Percentiles rank a stretch among this genome's conserved stretches.
These are phyloP conservation scores for Apiotrichum gracile DNA, from an alignment of 1,284 basidiomycete genomes.

Conservation along the genomic window DNA sequence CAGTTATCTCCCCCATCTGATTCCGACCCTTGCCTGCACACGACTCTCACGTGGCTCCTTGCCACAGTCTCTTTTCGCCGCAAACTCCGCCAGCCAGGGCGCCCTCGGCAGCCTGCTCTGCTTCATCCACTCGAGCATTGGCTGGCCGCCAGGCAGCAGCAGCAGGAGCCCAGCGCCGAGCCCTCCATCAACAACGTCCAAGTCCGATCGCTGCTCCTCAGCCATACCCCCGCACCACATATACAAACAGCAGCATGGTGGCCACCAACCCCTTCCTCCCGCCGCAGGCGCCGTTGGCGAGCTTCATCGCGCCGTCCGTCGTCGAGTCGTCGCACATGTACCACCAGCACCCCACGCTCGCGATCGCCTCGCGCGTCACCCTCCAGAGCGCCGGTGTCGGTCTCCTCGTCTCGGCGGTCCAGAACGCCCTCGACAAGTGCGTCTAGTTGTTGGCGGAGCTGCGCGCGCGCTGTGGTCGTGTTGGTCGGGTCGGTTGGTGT, in stretches of 20 bases:
- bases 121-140: conserved; percentile 14
- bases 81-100: too few relatives aligned
- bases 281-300: conserved; percentile 20
- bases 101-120: background rate
- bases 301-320: conserved; percentile 36
- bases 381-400: conserved; percentile 69
- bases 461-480: too few relatives aligned
- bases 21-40: too few relatives aligned
- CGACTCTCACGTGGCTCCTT: too few relatives aligned
- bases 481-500: background rate
- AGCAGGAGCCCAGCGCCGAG: background rate
- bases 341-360: conserved; percentile 36
- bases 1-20: too few relatives aligned
- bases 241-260: conserved; percentile 17
- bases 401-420: conserved; percentile 69
- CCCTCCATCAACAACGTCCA: background rate
- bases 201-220: background rate
- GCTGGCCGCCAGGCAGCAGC: conserved; percentile 2
- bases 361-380: conserved; percentile 56
- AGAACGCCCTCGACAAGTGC: conserved; percentile 68
- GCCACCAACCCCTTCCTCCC: conserved; percentile 34
- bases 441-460: conserved; percentile 9
- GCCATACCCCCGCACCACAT: background rate
- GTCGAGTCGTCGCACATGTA: conserved; percentile 30
- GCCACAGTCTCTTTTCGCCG: too few relatives aligned